Evolutionary conservation across 176 grass and related monocot genomes (phyloP).

Genomic region (Zea mays): Zm-B73-REFERENCE-NAM-5.0 NC_050100.1:30437501-30438000

Average conservation of each 20-base stretch:
- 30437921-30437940: constrained; percentile 97
- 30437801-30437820: constrained; percentile 33
- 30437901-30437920: constrained; percentile 98
- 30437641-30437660: neutral
- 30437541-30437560: too few relatives aligned
- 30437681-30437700: neutral
- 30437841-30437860: constrained; percentile 99
- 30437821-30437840: constrained; percentile 88
- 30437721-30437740: too few relatives aligned
- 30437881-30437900: constrained; percentile 99
- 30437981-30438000: constrained; percentile 22
- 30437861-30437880: constrained; percentile 98
- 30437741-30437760: neutral
- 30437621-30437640: neutral
- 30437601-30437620: neutral
- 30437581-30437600: neutral
- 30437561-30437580: too few relatives aligned
- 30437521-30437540: too few relatives aligned
- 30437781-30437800: constrained; percentile 4
- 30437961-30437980: constrained; percentile 75
- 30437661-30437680: too few relatives aligned
- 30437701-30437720: neutral
- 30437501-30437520: too few relatives aligned
- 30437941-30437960: constrained; percentile 95
- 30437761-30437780: constrained; percentile 10